These are phyloP conservation scores for Ambrosiella xylebori DNA, from an alignment of 2,329 filamentous ascomycete genomes.

Conservation along the genomic window DNA sequence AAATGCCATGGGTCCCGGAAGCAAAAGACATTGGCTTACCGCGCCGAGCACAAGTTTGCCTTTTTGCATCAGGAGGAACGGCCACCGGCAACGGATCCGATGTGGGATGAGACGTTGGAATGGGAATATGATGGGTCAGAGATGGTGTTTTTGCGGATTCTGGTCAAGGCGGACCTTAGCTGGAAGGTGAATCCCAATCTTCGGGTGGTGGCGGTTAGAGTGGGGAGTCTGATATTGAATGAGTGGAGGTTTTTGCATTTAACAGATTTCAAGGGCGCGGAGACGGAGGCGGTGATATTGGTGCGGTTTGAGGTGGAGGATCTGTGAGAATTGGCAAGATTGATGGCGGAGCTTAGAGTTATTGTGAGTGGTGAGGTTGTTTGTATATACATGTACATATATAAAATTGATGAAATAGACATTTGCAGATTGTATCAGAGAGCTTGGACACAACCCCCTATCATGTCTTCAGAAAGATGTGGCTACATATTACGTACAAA, in stretches of 20 bases:
- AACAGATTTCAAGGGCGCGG: conserved; percentile 45
- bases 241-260: conserved; percentile 49
- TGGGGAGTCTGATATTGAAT: conserved; percentile 32
- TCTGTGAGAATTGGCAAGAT: conserved; percentile 9
- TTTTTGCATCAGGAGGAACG: conserved; percentile 41
- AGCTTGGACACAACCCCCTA: too few relatives aligned
- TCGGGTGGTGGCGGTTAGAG: conserved; percentile 40
- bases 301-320: conserved; percentile 42
- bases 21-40: conserved; percentile 43
- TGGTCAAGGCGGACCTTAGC: conserved; percentile 50
- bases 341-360: not conserved
- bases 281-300: conserved; percentile 44
- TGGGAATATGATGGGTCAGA: conserved; percentile 55
- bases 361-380: not conserved
- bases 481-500: too few relatives aligned
- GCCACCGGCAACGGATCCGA: conserved; percentile 39
- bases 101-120: conserved; percentile 49
- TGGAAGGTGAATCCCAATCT: conserved; percentile 46
- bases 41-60: conserved; percentile 35
- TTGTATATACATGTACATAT: not conserved
- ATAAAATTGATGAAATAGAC: too few relatives aligned
- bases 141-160: conserved; percentile 43
- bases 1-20: conserved; percentile 34
- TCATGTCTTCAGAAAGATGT: too few relatives aligned
- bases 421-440: too few relatives aligned